Conservation (phyloP, 192 early-diverging fungal species). For the Umbelopsis sp. region DNA sequence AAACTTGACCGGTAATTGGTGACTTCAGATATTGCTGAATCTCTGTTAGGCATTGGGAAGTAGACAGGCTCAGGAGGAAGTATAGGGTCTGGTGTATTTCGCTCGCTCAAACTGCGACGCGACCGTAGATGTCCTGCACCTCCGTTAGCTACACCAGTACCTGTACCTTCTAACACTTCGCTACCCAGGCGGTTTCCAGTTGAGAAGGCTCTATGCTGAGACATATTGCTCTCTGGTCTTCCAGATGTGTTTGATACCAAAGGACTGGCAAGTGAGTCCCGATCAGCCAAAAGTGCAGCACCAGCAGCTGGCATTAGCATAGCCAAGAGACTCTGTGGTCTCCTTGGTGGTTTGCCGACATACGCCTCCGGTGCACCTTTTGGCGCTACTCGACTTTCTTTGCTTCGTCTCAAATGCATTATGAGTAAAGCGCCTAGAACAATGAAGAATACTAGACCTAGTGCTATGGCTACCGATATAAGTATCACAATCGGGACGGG, state of each 20-base stretch:
- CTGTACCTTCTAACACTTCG: not conserved
- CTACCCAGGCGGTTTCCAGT: slow-evolving; percentile 1
- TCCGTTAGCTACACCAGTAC: slow-evolving; percentile 3
- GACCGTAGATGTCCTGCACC: slow-evolving; percentile 16
- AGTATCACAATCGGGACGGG: slow-evolving; percentile 67
- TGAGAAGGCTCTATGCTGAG: not conserved
- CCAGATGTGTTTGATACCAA: not conserved
- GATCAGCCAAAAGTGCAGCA: slow-evolving; percentile 10
- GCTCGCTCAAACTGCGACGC: not conserved
- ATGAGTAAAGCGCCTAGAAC: slow-evolving; percentile 62
- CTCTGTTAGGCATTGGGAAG: slow-evolving; percentile 10
- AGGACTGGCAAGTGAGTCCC: not conserved
- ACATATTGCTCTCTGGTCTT: not conserved
- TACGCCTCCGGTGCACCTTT: slow-evolving; percentile 25
- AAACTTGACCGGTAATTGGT: slow-evolving; percentile 22
- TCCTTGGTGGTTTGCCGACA: slow-evolving; percentile 37
- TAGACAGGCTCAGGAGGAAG: slow-evolving; percentile 10
- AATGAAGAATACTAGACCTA: slow-evolving; percentile 67
- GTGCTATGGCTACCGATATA: slow-evolving; percentile 64
- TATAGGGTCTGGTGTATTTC: not conserved
- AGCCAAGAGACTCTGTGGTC: slow-evolving; percentile 36
- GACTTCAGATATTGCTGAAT: slow-evolving; percentile 1
- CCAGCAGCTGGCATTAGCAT: slow-evolving; percentile 26
- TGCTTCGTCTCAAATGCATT: slow-evolving; percentile 34
- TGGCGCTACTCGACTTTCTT: slow-evolving; percentile 24